phyloP scores from a whole-genome alignment of 345 rosid species.

The Eucalyptus curtisii region DNA sequence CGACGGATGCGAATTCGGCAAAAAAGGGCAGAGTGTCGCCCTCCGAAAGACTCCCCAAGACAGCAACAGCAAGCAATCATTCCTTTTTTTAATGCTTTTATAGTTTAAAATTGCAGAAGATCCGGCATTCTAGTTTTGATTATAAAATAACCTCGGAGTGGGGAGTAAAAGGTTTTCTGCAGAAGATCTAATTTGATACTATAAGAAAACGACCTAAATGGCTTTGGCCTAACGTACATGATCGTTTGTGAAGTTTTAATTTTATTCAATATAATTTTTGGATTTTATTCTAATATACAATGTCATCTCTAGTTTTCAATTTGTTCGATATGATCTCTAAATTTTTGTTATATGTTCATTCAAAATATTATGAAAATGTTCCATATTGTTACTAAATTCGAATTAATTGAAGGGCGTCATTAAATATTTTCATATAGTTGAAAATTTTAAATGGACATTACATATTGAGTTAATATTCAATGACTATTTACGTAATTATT shows the following conservation, averaged over 20 bases:
- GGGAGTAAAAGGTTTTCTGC: too few relatives aligned
- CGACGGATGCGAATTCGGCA: neutral
- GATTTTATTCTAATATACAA: rapidly evolving
- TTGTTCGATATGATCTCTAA: too few relatives aligned
- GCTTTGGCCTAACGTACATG: neutral
- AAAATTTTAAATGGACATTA: too few relatives aligned
- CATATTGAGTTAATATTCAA: too few relatives aligned
- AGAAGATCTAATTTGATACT: neutral
- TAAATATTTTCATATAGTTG: too few relatives aligned
- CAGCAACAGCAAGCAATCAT: neutral
- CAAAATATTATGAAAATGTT: too few relatives aligned
- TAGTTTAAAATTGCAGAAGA: neutral
- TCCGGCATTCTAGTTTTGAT: neutral
- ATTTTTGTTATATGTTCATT: too few relatives aligned
- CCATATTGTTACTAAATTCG: too few relatives aligned
- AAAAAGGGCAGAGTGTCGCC: neutral
- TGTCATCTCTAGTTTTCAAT: rapidly evolving
- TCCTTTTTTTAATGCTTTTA: neutral
- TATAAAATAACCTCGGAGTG: neutral
- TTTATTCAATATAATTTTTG: too few relatives aligned
- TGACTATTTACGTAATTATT: rapidly evolving
- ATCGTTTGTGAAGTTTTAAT: too few relatives aligned
- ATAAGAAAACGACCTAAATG: too few relatives aligned
- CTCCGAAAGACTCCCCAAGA: neutral
- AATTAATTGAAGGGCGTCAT: too few relatives aligned